These are phyloP conservation scores for Camellia oleifera DNA, from an alignment of 179 eudicot species.

Conservation along the genomic window DNA sequence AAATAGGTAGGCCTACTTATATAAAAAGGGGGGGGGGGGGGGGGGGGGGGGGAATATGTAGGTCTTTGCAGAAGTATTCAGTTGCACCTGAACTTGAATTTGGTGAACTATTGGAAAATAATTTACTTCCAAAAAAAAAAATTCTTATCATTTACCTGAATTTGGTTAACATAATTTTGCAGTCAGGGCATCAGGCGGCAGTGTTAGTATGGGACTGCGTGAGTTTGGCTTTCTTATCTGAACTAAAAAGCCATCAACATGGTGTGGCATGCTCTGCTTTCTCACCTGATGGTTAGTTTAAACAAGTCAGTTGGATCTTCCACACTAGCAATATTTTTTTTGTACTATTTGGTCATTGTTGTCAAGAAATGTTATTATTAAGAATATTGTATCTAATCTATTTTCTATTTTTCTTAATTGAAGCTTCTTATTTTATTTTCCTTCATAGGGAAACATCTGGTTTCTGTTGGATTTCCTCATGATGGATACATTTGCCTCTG, in stretches of 20 bases:
- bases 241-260: conserved; percentile 50
- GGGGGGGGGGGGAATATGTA: background rate
- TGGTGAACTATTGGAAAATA: conserved; percentile 8
- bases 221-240: conserved; percentile 33
- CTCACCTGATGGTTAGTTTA: conserved; percentile 56
- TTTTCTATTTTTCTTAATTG: background rate
- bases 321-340: background rate
- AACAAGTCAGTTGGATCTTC: conserved; percentile 19
- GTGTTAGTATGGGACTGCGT: conserved; percentile 47
- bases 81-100: background rate
- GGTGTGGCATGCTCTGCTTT: conserved; percentile 52
- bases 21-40: no score
- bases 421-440: conserved; percentile 1
- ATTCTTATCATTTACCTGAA: background rate
- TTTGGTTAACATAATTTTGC: conserved; percentile 15
- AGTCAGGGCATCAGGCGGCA: conserved; percentile 52
- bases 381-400: background rate
- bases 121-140: background rate
- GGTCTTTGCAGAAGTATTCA: background rate
- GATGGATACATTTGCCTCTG: conserved; percentile 58
- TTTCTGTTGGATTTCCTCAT: conserved; percentile 48
- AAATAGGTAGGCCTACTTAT: background rate
- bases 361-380: background rate
- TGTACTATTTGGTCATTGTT: background rate
- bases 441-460: conserved; percentile 38